Conservation (phyloP, 169 alveolate genomes). For the Cryptosporidium tyzzeri region DNA sequence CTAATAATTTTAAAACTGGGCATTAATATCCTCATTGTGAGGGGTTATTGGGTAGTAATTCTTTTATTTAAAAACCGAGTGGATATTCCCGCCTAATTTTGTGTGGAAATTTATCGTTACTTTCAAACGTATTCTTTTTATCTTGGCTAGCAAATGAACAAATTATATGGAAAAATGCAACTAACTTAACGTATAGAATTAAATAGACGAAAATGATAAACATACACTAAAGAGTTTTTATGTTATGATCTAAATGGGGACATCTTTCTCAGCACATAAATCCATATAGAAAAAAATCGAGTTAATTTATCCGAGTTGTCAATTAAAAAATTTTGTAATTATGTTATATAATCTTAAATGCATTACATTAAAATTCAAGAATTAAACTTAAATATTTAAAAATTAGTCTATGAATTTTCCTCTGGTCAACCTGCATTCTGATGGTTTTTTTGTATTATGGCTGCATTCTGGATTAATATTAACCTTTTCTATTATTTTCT, state of each 20-base stretch:
- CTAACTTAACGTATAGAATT: no score
- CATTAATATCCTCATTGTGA: not conserved
- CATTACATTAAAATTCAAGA: not conserved
- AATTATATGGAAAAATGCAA: not conserved
- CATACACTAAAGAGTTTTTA: not conserved
- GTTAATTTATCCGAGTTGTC: not conserved
- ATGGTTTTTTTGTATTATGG: conserved; percentile 8
- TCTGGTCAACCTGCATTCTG: conserved; percentile 1
- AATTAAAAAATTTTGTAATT: no score
- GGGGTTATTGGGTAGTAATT: not conserved
- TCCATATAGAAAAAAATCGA: not conserved
- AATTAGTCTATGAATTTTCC: not conserved
- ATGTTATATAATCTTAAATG: not conserved
- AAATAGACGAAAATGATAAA: not conserved
- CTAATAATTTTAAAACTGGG: not conserved
- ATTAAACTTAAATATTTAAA: not conserved
- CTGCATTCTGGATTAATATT: conserved; percentile 7
- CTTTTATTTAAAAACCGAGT: not conserved
- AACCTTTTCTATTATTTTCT: conserved; percentile 2
- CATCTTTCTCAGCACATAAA: conserved; percentile 15
- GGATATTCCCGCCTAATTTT: not conserved
- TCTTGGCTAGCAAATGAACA: not conserved
- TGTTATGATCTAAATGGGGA: not conserved
- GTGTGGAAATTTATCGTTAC: not conserved
- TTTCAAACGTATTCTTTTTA: not conserved